Evolutionary conservation across 1,284 basidiomycete species (phyloP), one percentile per base, ranked within the genome.

Genomic region (Trichosporon coremiiforme): DNA sequence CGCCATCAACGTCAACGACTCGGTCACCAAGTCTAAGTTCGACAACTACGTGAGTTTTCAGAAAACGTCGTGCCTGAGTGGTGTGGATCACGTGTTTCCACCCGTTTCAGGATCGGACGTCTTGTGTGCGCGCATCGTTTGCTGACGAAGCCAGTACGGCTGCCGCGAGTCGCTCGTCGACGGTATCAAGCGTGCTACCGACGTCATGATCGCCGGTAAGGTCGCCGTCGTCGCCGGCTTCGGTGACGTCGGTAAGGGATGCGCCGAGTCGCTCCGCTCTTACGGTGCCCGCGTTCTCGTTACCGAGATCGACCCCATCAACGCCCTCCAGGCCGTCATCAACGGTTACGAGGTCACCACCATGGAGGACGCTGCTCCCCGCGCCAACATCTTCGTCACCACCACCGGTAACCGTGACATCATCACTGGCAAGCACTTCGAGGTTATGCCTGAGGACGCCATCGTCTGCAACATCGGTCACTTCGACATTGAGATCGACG

Each of bases 171-270:
- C 96, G 66, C 92, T 99, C 76, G 97, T 99, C 76, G 96, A 99
- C 84, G 96, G 96, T 82, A 98, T 99, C 88, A 99, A 99, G 90
- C 94, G 96, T 83, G 96, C 96, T 73, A 99, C 96, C 78, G 96
- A 99, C 85, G 94, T 99, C 84, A 99, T 99, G 96, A 90, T 99
- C 83, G 97, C 97, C 79, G 96, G 96, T 72, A 99, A 99, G 87
- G 94, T 98, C 77, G 95, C 95, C 72, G 93, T 99, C 75, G 96
- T 99, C 78, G 96, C 96, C 78, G 96, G 96, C 74, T 99, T 92
- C 85, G 96, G 96, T 87, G 96, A 99, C 82, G 96, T 99, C 79
- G 96, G 96, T 78, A 99, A 99, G 87, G 96, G 96, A 74, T 99
- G 97, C 84, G 96, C 96, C 76, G 95, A 99, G 86, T 95, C 97